These are phyloP conservation scores for Botrytis elliptica DNA, from an alignment of 2,329 filamentous ascomycete genomes.

Conservation along the genomic window DNA sequence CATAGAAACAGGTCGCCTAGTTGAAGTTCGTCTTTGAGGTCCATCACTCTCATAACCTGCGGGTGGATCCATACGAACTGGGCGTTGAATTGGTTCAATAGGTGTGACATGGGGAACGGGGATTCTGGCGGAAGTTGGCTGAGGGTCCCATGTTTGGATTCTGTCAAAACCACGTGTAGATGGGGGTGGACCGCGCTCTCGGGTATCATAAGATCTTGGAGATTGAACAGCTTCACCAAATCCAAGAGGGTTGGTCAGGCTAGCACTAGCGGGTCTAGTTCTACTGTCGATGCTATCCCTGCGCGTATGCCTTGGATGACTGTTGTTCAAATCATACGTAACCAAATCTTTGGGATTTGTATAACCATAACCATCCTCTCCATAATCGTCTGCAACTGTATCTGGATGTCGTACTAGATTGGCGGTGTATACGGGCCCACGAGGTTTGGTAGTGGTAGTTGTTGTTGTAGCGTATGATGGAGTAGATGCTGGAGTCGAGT, in stretches of 20 bases:
- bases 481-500: neutral
- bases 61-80: constrained; percentile 29
- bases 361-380: constrained; percentile 61
- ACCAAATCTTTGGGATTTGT: constrained; percentile 62
- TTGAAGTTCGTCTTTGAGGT: constrained; percentile 40
- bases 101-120: constrained; percentile 42
- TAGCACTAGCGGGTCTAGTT: constrained; percentile 36
- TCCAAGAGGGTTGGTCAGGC: constrained; percentile 27
- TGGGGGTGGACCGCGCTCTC: constrained; percentile 57
- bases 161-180: constrained; percentile 70
- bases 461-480: constrained; percentile 26
- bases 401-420: constrained; percentile 43
- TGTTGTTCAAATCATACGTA: constrained; percentile 59
- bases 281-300: constrained; percentile 55
- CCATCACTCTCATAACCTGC: constrained; percentile 29
- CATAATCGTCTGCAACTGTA: constrained; percentile 51
- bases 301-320: constrained; percentile 44
- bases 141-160: constrained; percentile 53
- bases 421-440: constrained; percentile 28
- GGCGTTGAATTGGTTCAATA: constrained; percentile 34
- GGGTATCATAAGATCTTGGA: constrained; percentile 42
- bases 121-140: constrained; percentile 41
- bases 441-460: constrained; percentile 24
- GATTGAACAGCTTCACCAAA: constrained; percentile 32
- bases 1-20: constrained; percentile 31